These are phyloP conservation scores for Phytopythium delawarense DNA, from an alignment of 352 stramenopile species.

Conservation along the genomic window DNA sequence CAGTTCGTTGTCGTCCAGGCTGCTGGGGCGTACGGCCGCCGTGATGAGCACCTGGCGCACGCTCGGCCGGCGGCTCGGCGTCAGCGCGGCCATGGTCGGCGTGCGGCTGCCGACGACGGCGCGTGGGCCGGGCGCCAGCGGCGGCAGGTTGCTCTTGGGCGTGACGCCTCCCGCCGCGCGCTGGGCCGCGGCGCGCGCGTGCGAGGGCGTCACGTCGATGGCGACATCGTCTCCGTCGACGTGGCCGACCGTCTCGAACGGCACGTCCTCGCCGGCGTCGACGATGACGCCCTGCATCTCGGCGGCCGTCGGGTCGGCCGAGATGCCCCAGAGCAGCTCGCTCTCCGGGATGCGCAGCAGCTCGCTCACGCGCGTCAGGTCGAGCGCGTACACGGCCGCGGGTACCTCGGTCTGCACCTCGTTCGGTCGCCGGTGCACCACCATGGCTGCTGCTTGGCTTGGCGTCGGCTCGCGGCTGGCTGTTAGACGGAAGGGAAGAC, in stretches of 20 bases:
- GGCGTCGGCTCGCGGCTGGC: not conserved
- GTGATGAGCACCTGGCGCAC: constrained; percentile 65
- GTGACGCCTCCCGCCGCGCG: constrained; percentile 7
- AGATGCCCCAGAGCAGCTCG: constrained; percentile 53
- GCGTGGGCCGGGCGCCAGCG: not conserved
- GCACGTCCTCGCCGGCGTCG: constrained; percentile 66
- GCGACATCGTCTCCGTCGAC: constrained; percentile 12
- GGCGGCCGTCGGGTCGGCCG: constrained; percentile 43
- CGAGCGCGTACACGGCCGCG: constrained; percentile 49
- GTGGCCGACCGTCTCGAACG: constrained; percentile 63
- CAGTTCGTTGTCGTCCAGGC: constrained; percentile 44
- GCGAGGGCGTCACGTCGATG: constrained; percentile 6
- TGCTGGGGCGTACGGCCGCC: constrained; percentile 45
- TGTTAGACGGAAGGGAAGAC: not conserved
- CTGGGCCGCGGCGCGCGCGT: not conserved
- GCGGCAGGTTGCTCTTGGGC: constrained; percentile 13
- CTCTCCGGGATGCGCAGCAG: constrained; percentile 43
- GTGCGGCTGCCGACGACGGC: constrained; percentile 4
- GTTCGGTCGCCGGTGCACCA: constrained; percentile 41
- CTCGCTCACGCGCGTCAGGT: constrained; percentile 45
- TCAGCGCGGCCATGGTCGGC: constrained; percentile 10
- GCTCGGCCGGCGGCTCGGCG: constrained; percentile 15
- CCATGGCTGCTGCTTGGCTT: constrained; percentile 27
- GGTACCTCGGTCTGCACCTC: constrained; percentile 56
- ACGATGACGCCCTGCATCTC: constrained; percentile 80